Conservation (phyloP, 192 early-diverging fungal genomes). For the Coemansia sp. region DNA sequence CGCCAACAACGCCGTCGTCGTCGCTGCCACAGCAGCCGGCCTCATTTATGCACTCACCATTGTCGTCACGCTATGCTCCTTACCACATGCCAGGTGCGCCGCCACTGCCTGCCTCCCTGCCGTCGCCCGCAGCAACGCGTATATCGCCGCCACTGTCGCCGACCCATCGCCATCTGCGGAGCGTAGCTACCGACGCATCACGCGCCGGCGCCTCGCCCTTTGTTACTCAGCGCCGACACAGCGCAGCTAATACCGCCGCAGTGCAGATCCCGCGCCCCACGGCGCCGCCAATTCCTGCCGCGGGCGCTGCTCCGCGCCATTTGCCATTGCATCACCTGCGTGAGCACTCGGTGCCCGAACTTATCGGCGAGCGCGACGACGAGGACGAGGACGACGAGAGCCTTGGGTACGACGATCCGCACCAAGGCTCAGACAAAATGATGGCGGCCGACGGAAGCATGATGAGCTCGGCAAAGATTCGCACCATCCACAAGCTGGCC, state of each 20-base stretch:
- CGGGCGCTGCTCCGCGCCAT: neutral
- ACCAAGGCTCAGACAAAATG: constrained; percentile 3
- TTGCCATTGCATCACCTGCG: constrained; percentile 2
- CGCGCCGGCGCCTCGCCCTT: constrained; percentile 13
- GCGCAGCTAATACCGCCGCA: neutral
- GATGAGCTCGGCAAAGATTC: constrained; percentile 64
- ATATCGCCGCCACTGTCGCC: constrained; percentile 9
- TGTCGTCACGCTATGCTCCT: constrained; percentile 40
- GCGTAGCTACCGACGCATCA: constrained; percentile 9
- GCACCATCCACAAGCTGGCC: constrained; percentile 83
- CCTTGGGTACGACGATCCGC: constrained; percentile 25
- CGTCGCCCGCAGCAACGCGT: constrained; percentile 4
- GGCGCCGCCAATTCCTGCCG: constrained; percentile 2
- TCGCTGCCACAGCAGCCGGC: constrained; percentile 24
- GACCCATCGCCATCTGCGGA: constrained; percentile 3
- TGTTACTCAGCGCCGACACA: constrained; percentile 8
- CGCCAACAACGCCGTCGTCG: constrained; percentile 3
- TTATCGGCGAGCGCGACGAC: constrained; percentile 19
- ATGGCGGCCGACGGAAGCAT: constrained; percentile 9
- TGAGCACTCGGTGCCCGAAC: constrained; percentile 29
- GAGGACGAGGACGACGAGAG: constrained; percentile 31
- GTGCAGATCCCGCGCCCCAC: constrained; percentile 13
- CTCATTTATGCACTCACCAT: constrained; percentile 45
- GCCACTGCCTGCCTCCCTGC: constrained; percentile 1
- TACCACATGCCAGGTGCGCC: constrained; percentile 40